Percentiles rank a stretch among this genome's conserved stretches.
These are phyloP conservation scores for Sugiyamaella japonica DNA, from an alignment of 1,139 yeast genomes.

Conservation along the genomic window DNA sequence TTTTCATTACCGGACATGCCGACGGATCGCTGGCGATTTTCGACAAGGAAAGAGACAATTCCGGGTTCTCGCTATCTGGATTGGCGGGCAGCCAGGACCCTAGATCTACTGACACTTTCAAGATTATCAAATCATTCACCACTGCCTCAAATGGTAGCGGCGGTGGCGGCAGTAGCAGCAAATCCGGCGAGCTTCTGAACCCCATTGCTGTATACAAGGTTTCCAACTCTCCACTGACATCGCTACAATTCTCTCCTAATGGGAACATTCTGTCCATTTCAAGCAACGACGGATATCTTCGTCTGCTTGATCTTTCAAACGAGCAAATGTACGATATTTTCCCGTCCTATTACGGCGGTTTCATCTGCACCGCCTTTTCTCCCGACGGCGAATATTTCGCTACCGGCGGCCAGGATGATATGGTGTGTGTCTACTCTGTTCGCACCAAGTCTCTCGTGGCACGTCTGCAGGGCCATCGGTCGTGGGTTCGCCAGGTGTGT, in stretches of 20 bases:
- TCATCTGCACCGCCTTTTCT: slow-evolving; percentile 58
- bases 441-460: slow-evolving; percentile 38
- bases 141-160: slow-evolving; percentile 2
- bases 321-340: slow-evolving; percentile 57
- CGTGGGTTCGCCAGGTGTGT: slow-evolving; percentile 57
- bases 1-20: slow-evolving; percentile 45
- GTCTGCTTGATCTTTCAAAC: slow-evolving; percentile 54
- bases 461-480: slow-evolving; percentile 62
- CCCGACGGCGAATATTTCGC: slow-evolving; percentile 63
- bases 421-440: slow-evolving; percentile 41
- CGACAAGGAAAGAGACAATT: slow-evolving; percentile 47
- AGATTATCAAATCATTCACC: slow-evolving; percentile 32
- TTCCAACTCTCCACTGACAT: slow-evolving; percentile 58
- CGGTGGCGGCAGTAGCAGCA: not conserved
- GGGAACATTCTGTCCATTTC: slow-evolving; percentile 50
- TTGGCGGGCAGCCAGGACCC: slow-evolving; percentile 29
- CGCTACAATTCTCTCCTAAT: slow-evolving; percentile 51
- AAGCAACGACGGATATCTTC: slow-evolving; percentile 65
- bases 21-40: slow-evolving; percentile 45
- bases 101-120: slow-evolving; percentile 33
- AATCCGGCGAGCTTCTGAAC: slow-evolving; percentile 31
- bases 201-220: slow-evolving; percentile 64
- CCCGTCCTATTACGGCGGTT: slow-evolving; percentile 70
- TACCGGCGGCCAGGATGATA: slow-evolving; percentile 52
- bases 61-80: slow-evolving; percentile 31